phyloP scores from a whole-genome alignment of 164 flowering plant genomes.

The Protea cynaroides region DNA sequence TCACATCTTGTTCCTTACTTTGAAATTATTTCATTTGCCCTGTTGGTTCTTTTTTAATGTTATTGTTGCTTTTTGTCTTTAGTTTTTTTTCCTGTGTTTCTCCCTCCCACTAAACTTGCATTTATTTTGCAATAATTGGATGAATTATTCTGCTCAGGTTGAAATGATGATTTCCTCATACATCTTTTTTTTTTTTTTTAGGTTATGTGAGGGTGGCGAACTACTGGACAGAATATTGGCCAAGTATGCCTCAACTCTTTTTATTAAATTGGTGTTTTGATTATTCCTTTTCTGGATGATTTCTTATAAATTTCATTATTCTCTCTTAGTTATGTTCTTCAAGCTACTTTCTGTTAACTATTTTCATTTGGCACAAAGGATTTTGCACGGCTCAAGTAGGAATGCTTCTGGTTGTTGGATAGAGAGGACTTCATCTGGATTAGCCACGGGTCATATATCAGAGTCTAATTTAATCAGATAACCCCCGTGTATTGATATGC shows the following conservation, averaged over 20 bases:
- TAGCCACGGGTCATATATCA: no score
- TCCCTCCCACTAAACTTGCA: not conserved
- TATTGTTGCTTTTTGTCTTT: not conserved
- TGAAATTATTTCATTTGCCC: not conserved
- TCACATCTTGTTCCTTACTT: not conserved
- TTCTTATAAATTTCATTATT: not conserved
- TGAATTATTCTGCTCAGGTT: not conserved
- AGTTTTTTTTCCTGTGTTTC: not conserved
- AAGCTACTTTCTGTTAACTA: not conserved
- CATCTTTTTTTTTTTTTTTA: conserved; percentile 17
- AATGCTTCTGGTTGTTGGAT: no score
- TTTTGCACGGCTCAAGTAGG: no score
- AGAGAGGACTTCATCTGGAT: no score
- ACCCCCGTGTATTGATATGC: no score
- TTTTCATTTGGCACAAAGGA: no score
- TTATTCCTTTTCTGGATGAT: not conserved
- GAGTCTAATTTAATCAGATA: no score
- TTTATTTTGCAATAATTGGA: no score
- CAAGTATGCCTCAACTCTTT: conserved; percentile 50
- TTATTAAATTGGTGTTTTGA: not conserved
- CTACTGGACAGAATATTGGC: conserved; percentile 86
- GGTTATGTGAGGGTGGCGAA: conserved; percentile 99
- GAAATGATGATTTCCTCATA: not conserved
- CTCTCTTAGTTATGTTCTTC: not conserved
- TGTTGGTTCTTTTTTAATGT: not conserved